Percentiles rank a stretch among this genome's conserved stretches.
phyloP scores from a whole-genome alignment of 306 rosid genomes.

The Gleditsia sinensis region DNA sequence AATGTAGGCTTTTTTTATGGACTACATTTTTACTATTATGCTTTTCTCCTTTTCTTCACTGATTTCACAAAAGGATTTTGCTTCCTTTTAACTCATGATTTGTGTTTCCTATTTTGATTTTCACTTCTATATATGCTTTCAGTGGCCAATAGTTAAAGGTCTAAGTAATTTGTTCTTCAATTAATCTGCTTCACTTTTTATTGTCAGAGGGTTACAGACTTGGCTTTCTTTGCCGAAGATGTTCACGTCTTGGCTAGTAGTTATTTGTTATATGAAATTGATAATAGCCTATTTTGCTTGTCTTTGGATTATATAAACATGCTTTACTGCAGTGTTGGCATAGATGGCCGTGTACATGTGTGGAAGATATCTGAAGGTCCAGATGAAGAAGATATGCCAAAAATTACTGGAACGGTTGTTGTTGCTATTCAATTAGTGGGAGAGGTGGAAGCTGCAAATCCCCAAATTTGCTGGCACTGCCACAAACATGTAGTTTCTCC shows the following conservation, averaged over 20 bases:
- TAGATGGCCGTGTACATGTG: conserved; percentile 80
- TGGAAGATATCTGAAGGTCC: conserved; percentile 96
- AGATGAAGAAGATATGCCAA: conserved; percentile 82
- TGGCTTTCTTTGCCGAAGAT: conserved; percentile 97
- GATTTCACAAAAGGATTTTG: no score
- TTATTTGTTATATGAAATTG: conserved; percentile 23
- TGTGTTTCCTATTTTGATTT: neutral
- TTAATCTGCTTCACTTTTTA: conserved; percentile 30
- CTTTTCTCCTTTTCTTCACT: no score
- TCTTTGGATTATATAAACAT: conserved; percentile 33
- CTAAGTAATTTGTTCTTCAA: conserved; percentile 1
- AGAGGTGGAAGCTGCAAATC: conserved; percentile 76
- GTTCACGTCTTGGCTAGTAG: conserved; percentile 96
- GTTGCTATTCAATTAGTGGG: conserved; percentile 73
- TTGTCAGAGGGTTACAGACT: conserved; percentile 93
- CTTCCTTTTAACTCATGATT: conserved; percentile 4
- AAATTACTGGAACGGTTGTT: conserved; percentile 74
- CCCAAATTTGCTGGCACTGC: conserved; percentile 95
- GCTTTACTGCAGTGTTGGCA: conserved; percentile 69
- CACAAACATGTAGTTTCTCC: conserved; percentile 74
- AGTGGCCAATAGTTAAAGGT: neutral
- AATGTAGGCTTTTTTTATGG: no score
- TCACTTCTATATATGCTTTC: neutral
- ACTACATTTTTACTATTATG: no score
- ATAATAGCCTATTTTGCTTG: neutral